These are phyloP conservation scores for Marchantia paleacea DNA, from an alignment of 225 moss, liverwort and hornwort species.

Conservation along the genomic window DNA sequence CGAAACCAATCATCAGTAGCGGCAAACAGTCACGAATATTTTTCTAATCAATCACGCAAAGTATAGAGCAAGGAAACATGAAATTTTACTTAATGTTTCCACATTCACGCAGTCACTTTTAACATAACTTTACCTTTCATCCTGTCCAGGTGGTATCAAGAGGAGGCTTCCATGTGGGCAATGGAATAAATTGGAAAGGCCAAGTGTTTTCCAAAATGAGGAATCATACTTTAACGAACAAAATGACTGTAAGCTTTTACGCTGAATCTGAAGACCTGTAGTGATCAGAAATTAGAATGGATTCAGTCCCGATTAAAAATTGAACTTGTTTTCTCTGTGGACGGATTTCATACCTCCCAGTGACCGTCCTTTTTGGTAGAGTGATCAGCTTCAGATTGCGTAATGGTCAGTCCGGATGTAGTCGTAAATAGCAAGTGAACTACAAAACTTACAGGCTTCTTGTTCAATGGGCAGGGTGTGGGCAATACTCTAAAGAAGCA, in stretches of 20 bases:
- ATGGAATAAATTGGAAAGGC: slow-evolving; percentile 99
- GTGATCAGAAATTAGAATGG: not conserved
- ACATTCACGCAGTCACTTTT: too few species aligned
- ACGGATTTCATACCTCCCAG: too few species aligned
- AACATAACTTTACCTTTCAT: not conserved
- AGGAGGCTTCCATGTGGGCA: slow-evolving; percentile 99
- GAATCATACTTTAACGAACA: slow-evolving; percentile 93
- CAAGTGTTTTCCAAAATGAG: slow-evolving; percentile 99
- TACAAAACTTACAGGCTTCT: not conserved
- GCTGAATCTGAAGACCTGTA: not conserved
- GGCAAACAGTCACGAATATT: not conserved
- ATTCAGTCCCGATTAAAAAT: not conserved
- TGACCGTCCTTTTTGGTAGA: too few species aligned
- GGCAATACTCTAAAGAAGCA: slow-evolving; percentile 99
- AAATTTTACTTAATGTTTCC: too few species aligned
- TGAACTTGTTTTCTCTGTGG: too few species aligned
- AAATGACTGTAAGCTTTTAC: slow-evolving; percentile 80
- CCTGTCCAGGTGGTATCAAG: slow-evolving; percentile 83
- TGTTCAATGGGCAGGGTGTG: slow-evolving; percentile 57
- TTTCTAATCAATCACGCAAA: too few species aligned
- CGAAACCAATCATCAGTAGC: not conserved
- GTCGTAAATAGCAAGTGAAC: too few species aligned
- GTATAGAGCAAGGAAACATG: too few species aligned
- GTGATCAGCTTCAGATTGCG: not conserved
- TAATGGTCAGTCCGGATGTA: not conserved